Evolutionary conservation across 371 early-diverging fungal species (phyloP).

Genomic region (Mucor circinelloides): DNA sequence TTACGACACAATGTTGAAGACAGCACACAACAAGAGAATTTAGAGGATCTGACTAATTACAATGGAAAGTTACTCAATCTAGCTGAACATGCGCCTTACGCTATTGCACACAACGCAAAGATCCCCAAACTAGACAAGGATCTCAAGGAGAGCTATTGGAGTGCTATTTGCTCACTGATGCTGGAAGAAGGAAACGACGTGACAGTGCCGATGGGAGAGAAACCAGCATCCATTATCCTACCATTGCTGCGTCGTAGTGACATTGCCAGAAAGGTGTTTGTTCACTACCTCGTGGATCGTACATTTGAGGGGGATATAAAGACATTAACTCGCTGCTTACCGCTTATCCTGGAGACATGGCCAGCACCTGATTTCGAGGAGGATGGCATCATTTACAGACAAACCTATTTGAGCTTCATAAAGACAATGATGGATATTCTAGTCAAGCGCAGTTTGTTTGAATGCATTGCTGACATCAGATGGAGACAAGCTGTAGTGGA

Average conservation of each 20-base stretch:
- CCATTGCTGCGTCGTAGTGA: conserved; percentile 40
- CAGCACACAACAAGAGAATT: conserved; percentile 20
- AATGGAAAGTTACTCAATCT: conserved; percentile 60
- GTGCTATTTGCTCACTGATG: conserved; percentile 31
- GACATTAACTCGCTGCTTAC: conserved; percentile 44
- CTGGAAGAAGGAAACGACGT: conserved; percentile 33
- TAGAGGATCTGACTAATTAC: conserved; percentile 47
- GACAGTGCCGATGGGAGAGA: conserved; percentile 12
- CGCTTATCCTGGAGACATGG: conserved; percentile 43
- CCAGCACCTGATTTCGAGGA: conserved; percentile 35
- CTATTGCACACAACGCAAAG: conserved; percentile 26
- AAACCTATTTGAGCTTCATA: conserved; percentile 55
- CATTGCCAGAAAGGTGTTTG: conserved; percentile 58
- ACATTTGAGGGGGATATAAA: conserved; percentile 42
- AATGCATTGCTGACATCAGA: conserved; percentile 39
- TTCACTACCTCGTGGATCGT: conserved; percentile 55
- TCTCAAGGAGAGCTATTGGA: conserved; percentile 37
- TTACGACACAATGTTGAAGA: conserved; percentile 40
- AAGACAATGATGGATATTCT: conserved; percentile 49
- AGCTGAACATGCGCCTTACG: conserved; percentile 54
- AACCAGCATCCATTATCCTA: conserved; percentile 6
- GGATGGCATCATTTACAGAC: conserved; percentile 36
- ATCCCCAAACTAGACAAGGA: conserved; percentile 49
- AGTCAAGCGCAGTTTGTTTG: conserved; percentile 39
- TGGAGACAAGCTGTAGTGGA: conserved; percentile 51